Percentiles rank a stretch among this genome's conserved stretches.
Evolutionary conservation across 306 rosid genomes (phyloP).

Genomic region (Trichosanthes truncata): DNA sequence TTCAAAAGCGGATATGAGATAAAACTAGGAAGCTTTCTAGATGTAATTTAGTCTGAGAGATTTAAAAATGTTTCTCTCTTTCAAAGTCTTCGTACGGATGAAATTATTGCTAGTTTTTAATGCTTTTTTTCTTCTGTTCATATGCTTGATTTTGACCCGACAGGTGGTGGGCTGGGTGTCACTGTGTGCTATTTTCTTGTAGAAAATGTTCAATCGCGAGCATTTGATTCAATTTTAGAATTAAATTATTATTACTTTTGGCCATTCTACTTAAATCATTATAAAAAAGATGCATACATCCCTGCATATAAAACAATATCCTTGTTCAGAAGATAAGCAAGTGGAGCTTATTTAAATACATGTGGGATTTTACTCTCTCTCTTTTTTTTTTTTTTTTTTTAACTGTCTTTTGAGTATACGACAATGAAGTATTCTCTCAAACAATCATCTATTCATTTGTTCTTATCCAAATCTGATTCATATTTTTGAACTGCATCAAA

Average conservation of each 20-base stretch:
- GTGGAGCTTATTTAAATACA: neutral
- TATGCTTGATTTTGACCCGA: neutral
- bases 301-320: neutral
- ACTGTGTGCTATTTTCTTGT: neutral
- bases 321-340: neutral
- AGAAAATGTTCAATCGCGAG: neutral
- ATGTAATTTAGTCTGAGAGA: neutral
- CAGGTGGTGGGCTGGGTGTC: neutral
- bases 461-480: neutral
- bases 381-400: neutral
- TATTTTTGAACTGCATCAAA: neutral
- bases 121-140: slow-evolving; percentile 1
- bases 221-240: neutral
- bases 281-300: neutral
- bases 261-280: neutral
- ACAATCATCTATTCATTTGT: neutral
- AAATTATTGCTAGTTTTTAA: neutral
- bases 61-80: neutral
- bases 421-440: neutral
- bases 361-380: neutral
- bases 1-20: no score
- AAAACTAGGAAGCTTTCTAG: neutral
- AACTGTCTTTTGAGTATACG: neutral
- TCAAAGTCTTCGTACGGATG: neutral
- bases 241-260: neutral